Evolutionary conservation across 495 filamentous ascomycete species (phyloP), one percentile per base, ranked within the genome.

Genomic region (Cladorrhinum samala): DNA sequence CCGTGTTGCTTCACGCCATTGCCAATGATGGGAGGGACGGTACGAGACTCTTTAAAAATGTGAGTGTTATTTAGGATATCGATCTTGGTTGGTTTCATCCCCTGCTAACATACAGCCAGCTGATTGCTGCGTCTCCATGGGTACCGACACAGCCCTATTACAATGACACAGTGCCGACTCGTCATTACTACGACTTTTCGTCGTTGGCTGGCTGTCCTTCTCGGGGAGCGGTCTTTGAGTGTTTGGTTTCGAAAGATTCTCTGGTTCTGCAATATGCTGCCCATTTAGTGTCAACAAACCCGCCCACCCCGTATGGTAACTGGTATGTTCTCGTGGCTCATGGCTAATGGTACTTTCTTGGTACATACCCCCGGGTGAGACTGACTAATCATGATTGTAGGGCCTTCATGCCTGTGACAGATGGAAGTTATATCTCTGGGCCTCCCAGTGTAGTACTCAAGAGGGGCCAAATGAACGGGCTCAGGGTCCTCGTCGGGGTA

Each of bases 331-430:
- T 16, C 25, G 23, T 14, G 30, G 30, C 14, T 49, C n/a, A n/a
- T n/a, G n/a, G n/a, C n/a, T 19, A n/a, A 43, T 9, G 39, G 37
- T 9, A n/a, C 27, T 33, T 13, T 20, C 37, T 18, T 42, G 11
- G 9, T 16, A 6, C 49, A 25, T 20, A 33, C 21, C 21, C 16
- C 23, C 42, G 6, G 27, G 9, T 25, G 39, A 33, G 40, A n/a
- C n/a, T n/a, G n/a, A n/a, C 42, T 19, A 13, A 20, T 11, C 24
- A 27, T 21, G 6, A 9, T 16, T 71, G 67, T 5, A 83, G 76
- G 73, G 78, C 64, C 0, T 84, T 84, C 50, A 62, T 78, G 8
- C 82, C 83, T 2, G 83, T 85, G 2, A 79, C 79, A 1, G 83
- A 85, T 54, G 80, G 77, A 2, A 56, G 54, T 0, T 77, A 82